Conservation (phyloP, 1,284 basidiomycete genomes). For the Malassezia equina region DNA sequence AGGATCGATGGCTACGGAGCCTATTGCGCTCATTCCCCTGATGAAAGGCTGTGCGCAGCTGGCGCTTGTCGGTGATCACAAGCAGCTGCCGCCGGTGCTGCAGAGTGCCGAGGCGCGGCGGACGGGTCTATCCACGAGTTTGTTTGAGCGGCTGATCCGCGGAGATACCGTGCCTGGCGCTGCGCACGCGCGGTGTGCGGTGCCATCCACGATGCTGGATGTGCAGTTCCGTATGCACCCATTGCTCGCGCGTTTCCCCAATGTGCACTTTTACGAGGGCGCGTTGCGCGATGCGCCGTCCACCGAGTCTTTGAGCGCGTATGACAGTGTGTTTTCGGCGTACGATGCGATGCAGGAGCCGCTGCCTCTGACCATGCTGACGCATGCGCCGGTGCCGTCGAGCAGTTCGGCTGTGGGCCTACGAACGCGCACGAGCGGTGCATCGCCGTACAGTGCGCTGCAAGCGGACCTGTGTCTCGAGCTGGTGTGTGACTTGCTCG, state of each 20-base stretch:
- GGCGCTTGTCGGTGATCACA: constrained; percentile 86
- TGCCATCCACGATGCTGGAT: constrained; percentile 60
- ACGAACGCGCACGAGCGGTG: neutral
- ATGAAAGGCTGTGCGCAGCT: constrained; percentile 59
- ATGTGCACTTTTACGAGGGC: constrained; percentile 67
- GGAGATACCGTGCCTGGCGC: constrained; percentile 52
- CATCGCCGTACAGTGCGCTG: constrained; percentile 28
- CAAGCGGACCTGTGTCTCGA: constrained; percentile 45
- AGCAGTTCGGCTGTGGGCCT: neutral
- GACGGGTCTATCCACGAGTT: constrained; percentile 64
- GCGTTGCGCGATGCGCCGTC: constrained; percentile 60
- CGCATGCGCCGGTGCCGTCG: constrained; percentile 10
- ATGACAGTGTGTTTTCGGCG: constrained; percentile 25
- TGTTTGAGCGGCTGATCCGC: constrained; percentile 78
- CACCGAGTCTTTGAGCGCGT: constrained; percentile 22
- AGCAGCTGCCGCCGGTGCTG: constrained; percentile 86
- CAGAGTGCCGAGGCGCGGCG: constrained; percentile 52
- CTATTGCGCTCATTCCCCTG: constrained; percentile 52
- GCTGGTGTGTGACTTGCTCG: constrained; percentile 32
- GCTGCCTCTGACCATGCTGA: constrained; percentile 7
- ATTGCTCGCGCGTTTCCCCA: constrained; percentile 71
- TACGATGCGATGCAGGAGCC: neutral
- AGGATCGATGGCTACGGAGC: constrained; percentile 90
- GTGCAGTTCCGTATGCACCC: constrained; percentile 94
- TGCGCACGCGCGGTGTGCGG: constrained; percentile 53